Evolutionary conservation across 2,329 filamentous ascomycete species (phyloP).

Genomic region (Myriosclerotinia scirpicola): DNA sequence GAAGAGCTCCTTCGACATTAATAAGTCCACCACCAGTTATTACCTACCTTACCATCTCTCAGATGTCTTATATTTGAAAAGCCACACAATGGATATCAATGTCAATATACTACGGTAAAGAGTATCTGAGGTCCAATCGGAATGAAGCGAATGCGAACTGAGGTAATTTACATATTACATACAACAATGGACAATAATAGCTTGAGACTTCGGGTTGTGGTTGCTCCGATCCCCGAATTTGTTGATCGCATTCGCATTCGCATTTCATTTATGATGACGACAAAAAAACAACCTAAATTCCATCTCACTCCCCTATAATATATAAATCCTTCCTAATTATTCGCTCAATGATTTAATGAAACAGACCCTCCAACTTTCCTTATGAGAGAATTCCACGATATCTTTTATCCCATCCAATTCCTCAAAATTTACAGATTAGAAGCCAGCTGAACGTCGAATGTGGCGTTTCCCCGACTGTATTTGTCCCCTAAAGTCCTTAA

Average conservation of each 20-base stretch:
- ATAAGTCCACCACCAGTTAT: neutral
- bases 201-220: neutral
- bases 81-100: neutral
- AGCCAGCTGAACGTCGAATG: neutral
- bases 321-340: neutral
- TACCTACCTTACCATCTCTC: too few species aligned
- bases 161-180: neutral
- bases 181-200: neutral
- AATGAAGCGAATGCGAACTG: conserved; percentile 7
- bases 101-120: too few species aligned
- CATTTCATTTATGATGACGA: neutral
- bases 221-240: conserved; percentile 2
- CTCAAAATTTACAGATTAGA: neutral
- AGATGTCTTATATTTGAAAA: neutral
- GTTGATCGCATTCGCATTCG: conserved; percentile 1
- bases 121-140: neutral
- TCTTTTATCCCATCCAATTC: neutral
- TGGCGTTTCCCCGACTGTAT: conserved; percentile 12
- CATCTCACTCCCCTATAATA: neutral
- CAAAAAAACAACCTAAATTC: neutral
- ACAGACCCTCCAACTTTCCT: too few species aligned
- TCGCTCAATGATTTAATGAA: neutral
- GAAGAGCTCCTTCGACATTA: neutral
- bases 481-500: conserved; percentile 11
- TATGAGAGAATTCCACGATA: neutral